A percentile compares a stretch with the other conserved stretches of the same genome.
Conservation (phyloP, 2,329 filamentous ascomycete genomes). For the Onygenales sp. region DNA sequence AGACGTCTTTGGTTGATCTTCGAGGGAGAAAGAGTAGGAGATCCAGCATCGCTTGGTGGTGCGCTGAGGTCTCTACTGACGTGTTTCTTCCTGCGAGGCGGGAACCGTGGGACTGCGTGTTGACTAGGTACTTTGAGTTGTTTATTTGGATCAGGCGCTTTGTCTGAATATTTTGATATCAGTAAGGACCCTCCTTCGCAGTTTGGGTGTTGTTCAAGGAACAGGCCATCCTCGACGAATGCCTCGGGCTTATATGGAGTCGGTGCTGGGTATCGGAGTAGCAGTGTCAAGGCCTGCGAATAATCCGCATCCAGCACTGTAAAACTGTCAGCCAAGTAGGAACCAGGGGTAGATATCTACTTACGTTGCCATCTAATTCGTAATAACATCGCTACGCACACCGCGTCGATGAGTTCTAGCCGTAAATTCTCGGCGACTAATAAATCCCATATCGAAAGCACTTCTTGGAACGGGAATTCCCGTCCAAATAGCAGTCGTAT, state of each 20-base stretch:
- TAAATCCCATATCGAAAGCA: slow-evolving; percentile 80
- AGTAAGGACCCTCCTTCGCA: slow-evolving; percentile 34
- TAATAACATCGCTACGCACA: slow-evolving; percentile 91
- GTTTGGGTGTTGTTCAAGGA: slow-evolving; percentile 35
- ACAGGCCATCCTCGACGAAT: slow-evolving; percentile 75
- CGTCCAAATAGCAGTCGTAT: slow-evolving; percentile 84
- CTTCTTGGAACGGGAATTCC: slow-evolving; percentile 81
- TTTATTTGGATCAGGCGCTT: slow-evolving; percentile 27
- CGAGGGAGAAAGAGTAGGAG: slow-evolving; percentile 28
- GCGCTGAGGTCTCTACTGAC: slow-evolving; percentile 4
- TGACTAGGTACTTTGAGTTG: background rate
- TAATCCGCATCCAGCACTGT: slow-evolving; percentile 79
- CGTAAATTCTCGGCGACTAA: slow-evolving; percentile 79
- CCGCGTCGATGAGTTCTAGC: slow-evolving; percentile 71
- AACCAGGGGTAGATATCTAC: slow-evolving; percentile 21
- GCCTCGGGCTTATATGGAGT: slow-evolving; percentile 58
- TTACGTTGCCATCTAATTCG: slow-evolving; percentile 81
- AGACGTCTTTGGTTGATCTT: slow-evolving; percentile 32
- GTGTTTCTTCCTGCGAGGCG: slow-evolving; percentile 6
- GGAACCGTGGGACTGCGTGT: background rate
- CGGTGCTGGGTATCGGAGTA: slow-evolving; percentile 74
- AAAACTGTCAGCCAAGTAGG: slow-evolving; percentile 12
- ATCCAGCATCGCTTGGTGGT: slow-evolving; percentile 15
- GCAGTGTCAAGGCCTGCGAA: slow-evolving; percentile 67
- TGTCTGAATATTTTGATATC: slow-evolving; percentile 39